Base-by-base conservation (phyloP, 371 early-diverging fungal species). In the Coemansia sp. region DNA sequence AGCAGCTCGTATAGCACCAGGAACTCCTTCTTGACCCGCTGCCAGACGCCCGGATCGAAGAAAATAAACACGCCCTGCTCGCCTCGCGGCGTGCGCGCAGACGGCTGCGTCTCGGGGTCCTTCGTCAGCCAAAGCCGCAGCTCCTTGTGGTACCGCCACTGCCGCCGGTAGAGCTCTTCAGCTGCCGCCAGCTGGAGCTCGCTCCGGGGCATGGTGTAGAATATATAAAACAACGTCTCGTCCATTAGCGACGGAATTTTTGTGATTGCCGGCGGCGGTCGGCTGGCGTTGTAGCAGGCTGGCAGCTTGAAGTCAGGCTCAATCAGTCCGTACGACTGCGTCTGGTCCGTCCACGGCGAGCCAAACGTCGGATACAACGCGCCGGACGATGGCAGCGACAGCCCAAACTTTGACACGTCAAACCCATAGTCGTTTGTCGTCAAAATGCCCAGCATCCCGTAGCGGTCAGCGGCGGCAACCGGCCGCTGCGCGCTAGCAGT, bases 221-320 rank as follows among this genome's bases (percentile, higher is more conserved):
- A 98, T 39, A 94, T 86, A 82, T 95, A 96, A 69, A 98, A 93
- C 55, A 98, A 83, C 7, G 96, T 93, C 67, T 96, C 95, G 51
- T 96, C 97, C 45, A 86, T 79, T 34, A 93, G 85, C 7, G 83
- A 77, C 30, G 81, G 67, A 57, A 95, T 83, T 59, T 86, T 88
- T 59, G 82, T 79, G 60, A 86, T 83, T n/a, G 88, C 84, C 36
- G 87, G 85, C 56, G 90, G 90, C 54, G 90, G 86, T 26, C 83
- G 80, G 57, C 84, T 85, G 6, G 85, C 86, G 51, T 83, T 86
- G 68, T 88, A 88, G 62, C 88, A 86, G 32, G 86, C 80, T 32
- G 94, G 94, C 13, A 91, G 80, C 60, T 82, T 80, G 65, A 87
- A 93, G 32, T 86, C 88, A 11, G 91, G 91, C 53, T 92, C 91